Percentiles rank a stretch among this genome's conserved stretches.
Conservation (phyloP, 192 early-diverging fungal species). For the Backusella macrospora region DNA sequence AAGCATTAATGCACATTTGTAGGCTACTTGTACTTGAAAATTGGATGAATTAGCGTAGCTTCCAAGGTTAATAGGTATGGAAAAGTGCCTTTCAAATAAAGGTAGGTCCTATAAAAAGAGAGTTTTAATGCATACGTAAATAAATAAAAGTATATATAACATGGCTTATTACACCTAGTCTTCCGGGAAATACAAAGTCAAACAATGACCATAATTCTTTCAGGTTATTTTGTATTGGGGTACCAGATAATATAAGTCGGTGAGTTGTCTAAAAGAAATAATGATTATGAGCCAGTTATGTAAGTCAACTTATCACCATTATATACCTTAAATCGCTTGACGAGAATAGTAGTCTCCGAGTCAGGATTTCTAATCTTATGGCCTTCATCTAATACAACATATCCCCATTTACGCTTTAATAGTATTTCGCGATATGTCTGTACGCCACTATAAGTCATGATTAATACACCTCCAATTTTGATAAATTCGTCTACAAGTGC, state of each 20-base stretch:
- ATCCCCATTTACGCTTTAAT: conserved; percentile 79
- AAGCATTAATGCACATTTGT: conserved; percentile 89
- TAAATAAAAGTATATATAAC: conserved; percentile 26
- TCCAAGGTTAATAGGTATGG: conserved; percentile 89
- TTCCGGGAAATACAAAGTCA: conserved; percentile 80
- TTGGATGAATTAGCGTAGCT: conserved; percentile 92
- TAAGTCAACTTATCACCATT: not conserved
- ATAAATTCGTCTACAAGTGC: conserved; percentile 49
- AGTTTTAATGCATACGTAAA: conserved; percentile 28
- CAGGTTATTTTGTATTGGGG: conserved; percentile 82
- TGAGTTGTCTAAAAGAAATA: conserved; percentile 57
- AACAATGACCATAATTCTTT: conserved; percentile 83
- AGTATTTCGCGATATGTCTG: conserved; percentile 72
- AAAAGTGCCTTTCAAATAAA: conserved; percentile 87
- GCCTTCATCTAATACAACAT: conserved; percentile 92
- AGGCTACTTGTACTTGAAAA: conserved; percentile 90
- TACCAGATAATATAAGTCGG: conserved; percentile 76
- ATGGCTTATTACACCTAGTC: conserved; percentile 54
- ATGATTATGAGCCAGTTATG: not conserved
- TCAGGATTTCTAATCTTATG: conserved; percentile 97
- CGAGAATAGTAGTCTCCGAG: conserved; percentile 75
- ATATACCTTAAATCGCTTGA: conserved; percentile 64
- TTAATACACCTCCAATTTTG: conserved; percentile 71
- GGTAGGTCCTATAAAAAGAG: conserved; percentile 64
- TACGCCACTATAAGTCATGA: conserved; percentile 88